Percentiles rank a stretch among this genome's conserved stretches.
Conservation (phyloP, 164 flowering plant genomes). For the Cinnamomum chago region DNA sequence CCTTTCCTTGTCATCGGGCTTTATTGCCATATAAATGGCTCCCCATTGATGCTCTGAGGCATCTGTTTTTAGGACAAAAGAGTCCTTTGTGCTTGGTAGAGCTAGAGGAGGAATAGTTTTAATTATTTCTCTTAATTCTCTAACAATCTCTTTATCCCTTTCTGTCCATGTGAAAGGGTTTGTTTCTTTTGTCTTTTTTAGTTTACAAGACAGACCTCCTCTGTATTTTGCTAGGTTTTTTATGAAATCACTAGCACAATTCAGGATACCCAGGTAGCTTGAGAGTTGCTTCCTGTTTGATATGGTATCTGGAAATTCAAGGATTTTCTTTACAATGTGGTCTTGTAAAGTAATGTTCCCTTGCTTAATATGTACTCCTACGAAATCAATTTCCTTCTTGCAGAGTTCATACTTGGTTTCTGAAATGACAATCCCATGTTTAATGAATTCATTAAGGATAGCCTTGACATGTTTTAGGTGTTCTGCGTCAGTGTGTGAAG, state of each 20-base stretch:
- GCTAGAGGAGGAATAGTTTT: neutral
- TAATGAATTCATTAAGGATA: too few species aligned
- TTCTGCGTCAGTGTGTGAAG: neutral
- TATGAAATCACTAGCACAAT: neutral
- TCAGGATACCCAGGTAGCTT: neutral
- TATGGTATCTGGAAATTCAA: neutral
- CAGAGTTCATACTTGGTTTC: too few species aligned
- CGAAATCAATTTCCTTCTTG: too few species aligned
- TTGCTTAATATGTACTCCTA: neutral
- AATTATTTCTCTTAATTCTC: neutral
- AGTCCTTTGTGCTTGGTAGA: neutral
- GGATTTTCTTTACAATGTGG: slow-evolving; percentile 2
- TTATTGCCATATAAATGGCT: neutral
- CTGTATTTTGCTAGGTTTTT: neutral
- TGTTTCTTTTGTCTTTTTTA: too few species aligned
- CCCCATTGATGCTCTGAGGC: slow-evolving; percentile 6
- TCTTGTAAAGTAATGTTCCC: neutral
- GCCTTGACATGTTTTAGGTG: too few species aligned
- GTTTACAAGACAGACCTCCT: neutral
- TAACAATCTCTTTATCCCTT: neutral
- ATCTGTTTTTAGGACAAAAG: slow-evolving; percentile 2
- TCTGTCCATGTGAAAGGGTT: neutral
- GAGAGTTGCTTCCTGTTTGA: neutral
- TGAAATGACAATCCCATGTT: neutral
- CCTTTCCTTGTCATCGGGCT: neutral